Evolutionary conservation across 805 yeast species (phyloP).

Genomic region (Metschnikowia dekortorum): DNA sequence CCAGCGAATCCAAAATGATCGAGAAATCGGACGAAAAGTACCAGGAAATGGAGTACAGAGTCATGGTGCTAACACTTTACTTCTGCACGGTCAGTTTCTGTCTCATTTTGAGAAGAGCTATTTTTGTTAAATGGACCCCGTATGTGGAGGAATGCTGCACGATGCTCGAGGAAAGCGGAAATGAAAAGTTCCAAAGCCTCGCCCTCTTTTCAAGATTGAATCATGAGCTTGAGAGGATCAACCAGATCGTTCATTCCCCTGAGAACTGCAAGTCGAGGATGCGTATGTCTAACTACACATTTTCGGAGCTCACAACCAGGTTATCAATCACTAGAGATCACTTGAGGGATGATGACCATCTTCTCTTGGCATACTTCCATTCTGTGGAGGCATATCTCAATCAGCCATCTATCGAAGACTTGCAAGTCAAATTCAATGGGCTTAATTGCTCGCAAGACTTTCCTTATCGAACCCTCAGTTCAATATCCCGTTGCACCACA

Average conservation of each 20-base stretch:
- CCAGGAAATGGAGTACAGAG: conserved; percentile 43
- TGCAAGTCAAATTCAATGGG: conserved; percentile 7
- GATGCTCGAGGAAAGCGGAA: conserved; percentile 36
- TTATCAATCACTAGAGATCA: conserved; percentile 37
- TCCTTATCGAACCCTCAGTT: conserved; percentile 29
- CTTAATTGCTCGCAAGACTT: conserved; percentile 15
- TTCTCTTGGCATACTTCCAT: conserved; percentile 48
- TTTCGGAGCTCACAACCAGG: conserved; percentile 47
- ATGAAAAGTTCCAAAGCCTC: conserved; percentile 35
- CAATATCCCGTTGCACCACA: conserved; percentile 48
- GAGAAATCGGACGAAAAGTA: conserved; percentile 14
- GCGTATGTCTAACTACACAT: conserved; percentile 34
- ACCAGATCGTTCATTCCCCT: conserved; percentile 42
- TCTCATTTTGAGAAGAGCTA: conserved; percentile 59
- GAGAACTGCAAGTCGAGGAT: conserved; percentile 21
- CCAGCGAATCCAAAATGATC: conserved; percentile 8
- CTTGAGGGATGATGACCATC: conserved; percentile 37
- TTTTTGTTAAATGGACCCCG: conserved; percentile 60
- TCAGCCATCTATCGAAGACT: conserved; percentile 44
- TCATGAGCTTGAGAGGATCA: conserved; percentile 58
- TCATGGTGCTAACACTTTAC: conserved; percentile 55
- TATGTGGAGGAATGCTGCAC: conserved; percentile 60
- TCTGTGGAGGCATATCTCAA: conserved; percentile 65
- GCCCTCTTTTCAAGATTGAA: conserved; percentile 59
- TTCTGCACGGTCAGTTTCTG: conserved; percentile 59